phyloP scores from a whole-genome alignment of 2,329 filamentous ascomycete species.

The Pseudogymnoascus destructans region DNA sequence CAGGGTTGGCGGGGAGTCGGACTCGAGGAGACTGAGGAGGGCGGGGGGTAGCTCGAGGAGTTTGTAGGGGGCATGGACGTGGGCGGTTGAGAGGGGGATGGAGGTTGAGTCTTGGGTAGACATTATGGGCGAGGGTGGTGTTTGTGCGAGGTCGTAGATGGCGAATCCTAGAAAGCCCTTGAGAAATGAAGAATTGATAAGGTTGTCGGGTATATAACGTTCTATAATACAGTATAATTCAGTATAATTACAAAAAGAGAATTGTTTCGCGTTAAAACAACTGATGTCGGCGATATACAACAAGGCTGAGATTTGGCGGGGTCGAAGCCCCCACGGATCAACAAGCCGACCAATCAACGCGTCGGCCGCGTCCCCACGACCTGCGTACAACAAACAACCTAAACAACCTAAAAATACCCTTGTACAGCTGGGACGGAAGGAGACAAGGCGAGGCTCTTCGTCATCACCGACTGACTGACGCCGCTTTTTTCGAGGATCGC shows the following conservation, averaged over 20 bases:
- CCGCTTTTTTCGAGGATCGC: not conserved
- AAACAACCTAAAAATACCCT: slow-evolving; percentile 8
- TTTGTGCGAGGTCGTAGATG: not conserved
- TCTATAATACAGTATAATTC: not conserved
- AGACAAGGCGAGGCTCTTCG: not conserved
- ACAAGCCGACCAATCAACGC: slow-evolving; percentile 4
- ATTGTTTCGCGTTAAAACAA: not conserved
- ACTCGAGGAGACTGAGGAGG: slow-evolving; percentile 40
- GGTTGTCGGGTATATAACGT: not conserved
- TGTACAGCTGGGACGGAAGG: not conserved
- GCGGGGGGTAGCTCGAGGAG: slow-evolving; percentile 50
- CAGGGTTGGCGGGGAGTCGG: slow-evolving; percentile 37
- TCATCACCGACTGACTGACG: not conserved
- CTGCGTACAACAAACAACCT: slow-evolving; percentile 6
- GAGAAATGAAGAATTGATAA: not conserved
- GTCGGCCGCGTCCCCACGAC: slow-evolving; percentile 7
- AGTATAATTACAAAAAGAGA: not conserved
- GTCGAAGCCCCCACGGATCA: not conserved
- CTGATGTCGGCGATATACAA: slow-evolving; percentile 3
- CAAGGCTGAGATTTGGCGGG: slow-evolving; percentile 8
- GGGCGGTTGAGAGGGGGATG: slow-evolving; percentile 38
- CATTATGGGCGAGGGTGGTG: slow-evolving; percentile 14
- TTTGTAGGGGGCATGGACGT: slow-evolving; percentile 40
- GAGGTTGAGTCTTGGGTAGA: slow-evolving; percentile 27
- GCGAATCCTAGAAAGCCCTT: not conserved